Evolutionary conservation across 2,329 filamentous ascomycete genomes (phyloP), one percentile per base, ranked within the genome.

Genomic region (Fonsecaea multimorphosa): DNA sequence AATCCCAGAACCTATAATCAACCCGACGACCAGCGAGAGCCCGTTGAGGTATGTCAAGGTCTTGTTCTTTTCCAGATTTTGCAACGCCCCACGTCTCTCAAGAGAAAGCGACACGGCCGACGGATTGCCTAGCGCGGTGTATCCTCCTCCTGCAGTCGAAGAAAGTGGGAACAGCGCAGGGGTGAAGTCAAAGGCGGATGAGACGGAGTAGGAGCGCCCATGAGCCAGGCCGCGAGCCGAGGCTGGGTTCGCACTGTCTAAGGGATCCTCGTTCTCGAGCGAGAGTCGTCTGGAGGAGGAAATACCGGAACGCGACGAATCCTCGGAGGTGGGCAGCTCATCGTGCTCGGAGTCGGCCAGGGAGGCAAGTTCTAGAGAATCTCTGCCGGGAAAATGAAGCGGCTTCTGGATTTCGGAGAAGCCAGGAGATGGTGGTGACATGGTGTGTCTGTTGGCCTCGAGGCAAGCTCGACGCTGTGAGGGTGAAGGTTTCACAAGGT

Each of bases 1-100:
- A 74, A 99, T 97, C 14, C 94, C 95, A 27, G 92, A 96, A 2
- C 95, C 95, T 74, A 99, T 98, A 72, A 98, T 96, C 69, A 99
- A 80, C 1, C 95, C 94, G 56, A 98, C 86, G 57, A 99, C 91
- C 64, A 99, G 83, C 27, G 92, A 96, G 64, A 99, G 79, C 0
- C 95, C 95, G 77, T 99, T 99, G 54, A 98, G 76, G 75, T 94
- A 98, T 31, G 95, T 98, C 78, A 99, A 80, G 14, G 91, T 96
- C 82, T 99, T 99, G 82, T 96, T 90, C 77, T 92, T 95, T 83
- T 99, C 95, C 70, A 98, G 79, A 46, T 90, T 92, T 67, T 90
- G 91, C n/a, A 87, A 86, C 24, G 90, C 74, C 16, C 85, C 86
- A 68, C 84, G 77, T 65, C 84, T 78, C 72, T 87, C 82, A 32